Conservation (phyloP, 164 flowering plant genomes). For the Vitis cinerea region DNA sequence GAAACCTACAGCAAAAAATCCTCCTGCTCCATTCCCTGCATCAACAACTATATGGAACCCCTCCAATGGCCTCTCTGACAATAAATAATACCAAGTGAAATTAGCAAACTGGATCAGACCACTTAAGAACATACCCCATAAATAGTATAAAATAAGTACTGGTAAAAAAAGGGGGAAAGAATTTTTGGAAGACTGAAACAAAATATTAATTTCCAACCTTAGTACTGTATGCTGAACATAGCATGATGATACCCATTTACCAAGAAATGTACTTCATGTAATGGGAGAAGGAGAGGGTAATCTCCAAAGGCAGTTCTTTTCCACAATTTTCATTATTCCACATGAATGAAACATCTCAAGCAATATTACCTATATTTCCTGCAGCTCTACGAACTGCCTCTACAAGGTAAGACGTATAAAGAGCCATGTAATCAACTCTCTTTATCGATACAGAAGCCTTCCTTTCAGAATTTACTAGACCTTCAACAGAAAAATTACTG, state of each 20-base stretch:
- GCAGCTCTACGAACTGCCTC: slow-evolving; percentile 92
- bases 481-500: slow-evolving; percentile 42
- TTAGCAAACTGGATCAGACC: slow-evolving; percentile 4
- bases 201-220: not conserved
- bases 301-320: not conserved
- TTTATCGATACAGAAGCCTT: slow-evolving; percentile 49
- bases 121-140: not conserved
- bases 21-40: slow-evolving; percentile 99
- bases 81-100: slow-evolving; percentile 14
- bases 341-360: not conserved
- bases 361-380: slow-evolving; percentile 60
- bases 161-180: not conserved
- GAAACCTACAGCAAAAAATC: slow-evolving; percentile 83
- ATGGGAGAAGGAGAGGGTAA: not conserved
- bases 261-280: not conserved
- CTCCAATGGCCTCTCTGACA: slow-evolving; percentile 87
- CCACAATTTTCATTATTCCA: too few relatives aligned
- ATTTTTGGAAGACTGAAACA: not conserved
- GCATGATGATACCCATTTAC: not conserved
- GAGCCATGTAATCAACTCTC: slow-evolving; percentile 82
- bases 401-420: slow-evolving; percentile 86
- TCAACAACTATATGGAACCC: slow-evolving; percentile 98
- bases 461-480: slow-evolving; percentile 29
- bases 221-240: not conserved
- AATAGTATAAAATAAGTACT: not conserved